Evolutionary conservation across 2,329 filamentous ascomycete species (phyloP), one percentile per base, ranked within the genome.

Genomic region (Pseudogymnoascus destructans): DNA sequence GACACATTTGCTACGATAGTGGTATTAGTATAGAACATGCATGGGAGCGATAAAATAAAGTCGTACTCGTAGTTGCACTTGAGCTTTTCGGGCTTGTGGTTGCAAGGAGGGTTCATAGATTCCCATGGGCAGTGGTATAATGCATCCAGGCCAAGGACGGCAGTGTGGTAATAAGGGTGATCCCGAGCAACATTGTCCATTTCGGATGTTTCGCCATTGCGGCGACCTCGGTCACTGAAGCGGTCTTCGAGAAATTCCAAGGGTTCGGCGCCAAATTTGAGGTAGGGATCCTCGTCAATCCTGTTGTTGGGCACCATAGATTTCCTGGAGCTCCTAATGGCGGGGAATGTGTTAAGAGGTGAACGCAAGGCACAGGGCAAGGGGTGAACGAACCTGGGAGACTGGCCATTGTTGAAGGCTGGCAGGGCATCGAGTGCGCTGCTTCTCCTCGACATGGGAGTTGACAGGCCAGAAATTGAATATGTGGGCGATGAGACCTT

Each of bases 51-150:
- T 35, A 57, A 42, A 17, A 36, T 32, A 15, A 61, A 54, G 35
- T 46, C 89, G 81, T 85, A 95, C 91, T 96, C 91, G 70, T 96
- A 97, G 75, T 95, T 95, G 84, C 92, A 96, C 81, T 96, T 96
- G 66, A 97, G 87, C 76, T 95, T 93, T 69, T 95, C 93, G 38
- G 91, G 83, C 74, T 88, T 87, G 82, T 96, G 92, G 72, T 81
- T 87, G 80, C 92, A 97, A 68, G 70, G 76, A 30, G 74, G 59
- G 61, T 84, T 78, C 65, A 82, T 85, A 70, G 86, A 83, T 72
- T 87, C 84, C 78, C 86, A 93, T 5, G 92, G 92, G 78, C 92
- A 97, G 75, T 95, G 89, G 75, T 93, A 97, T 60, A 95, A 81
- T 68, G 89, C 90, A 72, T 95, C 89, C 32, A 77, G 71, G 38